phyloP scores from a whole-genome alignment of 805 yeast genomes.

The Priceomyces castillae region DNA sequence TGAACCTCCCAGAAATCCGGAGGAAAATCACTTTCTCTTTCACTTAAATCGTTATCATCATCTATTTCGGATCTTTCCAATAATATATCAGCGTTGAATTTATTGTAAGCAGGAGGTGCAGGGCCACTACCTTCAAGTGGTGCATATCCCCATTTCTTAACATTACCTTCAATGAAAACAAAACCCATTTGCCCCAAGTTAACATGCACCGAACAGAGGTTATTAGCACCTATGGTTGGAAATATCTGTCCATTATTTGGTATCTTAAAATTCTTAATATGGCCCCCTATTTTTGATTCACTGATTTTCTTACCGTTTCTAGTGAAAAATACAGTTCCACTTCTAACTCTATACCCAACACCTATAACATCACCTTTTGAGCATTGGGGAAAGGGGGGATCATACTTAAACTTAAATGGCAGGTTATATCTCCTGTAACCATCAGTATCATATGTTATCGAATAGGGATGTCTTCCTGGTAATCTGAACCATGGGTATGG shows the following conservation, averaged over 20 bases:
- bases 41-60: slow-evolving; percentile 45
- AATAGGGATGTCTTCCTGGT: slow-evolving; percentile 87
- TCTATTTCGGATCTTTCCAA: slow-evolving; percentile 62
- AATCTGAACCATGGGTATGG: slow-evolving; percentile 93
- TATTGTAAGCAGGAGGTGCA: slow-evolving; percentile 91
- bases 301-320: slow-evolving; percentile 87
- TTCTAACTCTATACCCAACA: slow-evolving; percentile 77
- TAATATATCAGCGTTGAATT: slow-evolving; percentile 72
- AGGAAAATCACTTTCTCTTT: slow-evolving; percentile 49
- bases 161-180: slow-evolving; percentile 89
- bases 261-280: slow-evolving; percentile 65
- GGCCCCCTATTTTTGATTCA: slow-evolving; percentile 81
- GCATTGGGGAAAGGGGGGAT: slow-evolving; percentile 53
- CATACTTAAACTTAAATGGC: slow-evolving; percentile 56
- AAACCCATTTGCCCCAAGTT: slow-evolving; percentile 88
- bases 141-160: slow-evolving; percentile 95
- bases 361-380: slow-evolving; percentile 91
- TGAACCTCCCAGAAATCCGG: slow-evolving; percentile 53
- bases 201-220: slow-evolving; percentile 79
- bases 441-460: slow-evolving; percentile 82
- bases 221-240: slow-evolving; percentile 88
- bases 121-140: slow-evolving; percentile 83
- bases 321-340: slow-evolving; percentile 89
- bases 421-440: slow-evolving; percentile 80
- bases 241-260: slow-evolving; percentile 50